phyloP scores from a whole-genome alignment of 2,329 filamentous ascomycete genomes.

The Pyrenophora tritici-repentis region DNA sequence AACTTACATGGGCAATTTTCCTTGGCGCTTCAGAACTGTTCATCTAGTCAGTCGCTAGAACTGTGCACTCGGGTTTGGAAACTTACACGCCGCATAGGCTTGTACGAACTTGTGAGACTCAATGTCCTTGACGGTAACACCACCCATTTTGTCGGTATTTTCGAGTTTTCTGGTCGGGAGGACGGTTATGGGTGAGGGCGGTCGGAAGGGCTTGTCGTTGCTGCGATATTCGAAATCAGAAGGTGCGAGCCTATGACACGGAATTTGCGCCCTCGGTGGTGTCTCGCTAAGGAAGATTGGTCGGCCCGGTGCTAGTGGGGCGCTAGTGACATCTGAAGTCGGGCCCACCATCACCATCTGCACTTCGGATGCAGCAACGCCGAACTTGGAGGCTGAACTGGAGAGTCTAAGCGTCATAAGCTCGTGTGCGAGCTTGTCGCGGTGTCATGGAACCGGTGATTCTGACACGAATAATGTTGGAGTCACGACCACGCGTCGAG shows the following conservation, averaged over 20 bases:
- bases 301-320: conserved; percentile 24
- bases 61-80: no score
- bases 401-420: no score
- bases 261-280: conserved; percentile 19
- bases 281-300: conserved; percentile 29
- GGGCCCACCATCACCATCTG: neutral
- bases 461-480: no score
- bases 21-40: conserved; percentile 94
- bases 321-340: neutral
- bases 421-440: no score
- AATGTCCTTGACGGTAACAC: conserved; percentile 83
- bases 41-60: no score
- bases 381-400: neutral
- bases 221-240: conserved; percentile 15
- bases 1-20: conserved; percentile 76
- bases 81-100: conserved; percentile 81
- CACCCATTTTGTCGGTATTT: conserved; percentile 74
- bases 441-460: no score
- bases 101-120: conserved; percentile 90
- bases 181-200: conserved; percentile 16
- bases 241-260: neutral
- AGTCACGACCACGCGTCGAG: no score
- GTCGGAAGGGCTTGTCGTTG: conserved; percentile 29
- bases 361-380: neutral
- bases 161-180: conserved; percentile 18